phyloP scores from a whole-genome alignment of 306 rosid species.

The Pueraria montana region DNA sequence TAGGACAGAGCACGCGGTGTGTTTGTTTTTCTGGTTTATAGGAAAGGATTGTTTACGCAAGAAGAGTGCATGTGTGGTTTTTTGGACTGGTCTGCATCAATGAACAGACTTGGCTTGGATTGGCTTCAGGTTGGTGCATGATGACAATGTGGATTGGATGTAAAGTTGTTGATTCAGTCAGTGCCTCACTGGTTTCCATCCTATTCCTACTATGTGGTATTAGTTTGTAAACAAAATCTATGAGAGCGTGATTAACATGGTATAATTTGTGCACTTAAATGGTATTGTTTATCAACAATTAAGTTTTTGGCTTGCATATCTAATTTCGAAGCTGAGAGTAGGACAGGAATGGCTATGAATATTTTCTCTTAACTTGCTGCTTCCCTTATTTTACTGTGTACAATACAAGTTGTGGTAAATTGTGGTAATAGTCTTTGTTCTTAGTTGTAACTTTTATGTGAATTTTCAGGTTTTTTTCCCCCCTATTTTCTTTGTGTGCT shows the following conservation, averaged over 20 bases:
- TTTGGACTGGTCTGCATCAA: neutral
- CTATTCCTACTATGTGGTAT: neutral
- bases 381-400: neutral
- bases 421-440: constrained; percentile 1
- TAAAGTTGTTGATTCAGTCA: neutral
- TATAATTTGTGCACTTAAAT: constrained; percentile 15
- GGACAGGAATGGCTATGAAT: neutral
- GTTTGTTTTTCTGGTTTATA: no score
- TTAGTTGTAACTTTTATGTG: constrained; percentile 11
- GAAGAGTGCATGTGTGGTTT: neutral
- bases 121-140: neutral
- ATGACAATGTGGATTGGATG: neutral
- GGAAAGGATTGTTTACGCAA: no score
- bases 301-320: neutral
- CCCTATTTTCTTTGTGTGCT: neutral
- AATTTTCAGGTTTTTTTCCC: neutral
- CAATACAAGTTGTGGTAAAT: neutral
- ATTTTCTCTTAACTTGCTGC: neutral
- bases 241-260: constrained; percentile 1
- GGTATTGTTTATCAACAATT: neutral
- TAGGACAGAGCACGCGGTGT: no score
- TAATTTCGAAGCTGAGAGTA: constrained; percentile 3
- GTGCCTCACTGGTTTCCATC: neutral
- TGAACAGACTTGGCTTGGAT: neutral
- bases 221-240: constrained; percentile 31